Conservation (phyloP, 1,139 yeast genomes). For the Candida frijolesensis region DNA sequence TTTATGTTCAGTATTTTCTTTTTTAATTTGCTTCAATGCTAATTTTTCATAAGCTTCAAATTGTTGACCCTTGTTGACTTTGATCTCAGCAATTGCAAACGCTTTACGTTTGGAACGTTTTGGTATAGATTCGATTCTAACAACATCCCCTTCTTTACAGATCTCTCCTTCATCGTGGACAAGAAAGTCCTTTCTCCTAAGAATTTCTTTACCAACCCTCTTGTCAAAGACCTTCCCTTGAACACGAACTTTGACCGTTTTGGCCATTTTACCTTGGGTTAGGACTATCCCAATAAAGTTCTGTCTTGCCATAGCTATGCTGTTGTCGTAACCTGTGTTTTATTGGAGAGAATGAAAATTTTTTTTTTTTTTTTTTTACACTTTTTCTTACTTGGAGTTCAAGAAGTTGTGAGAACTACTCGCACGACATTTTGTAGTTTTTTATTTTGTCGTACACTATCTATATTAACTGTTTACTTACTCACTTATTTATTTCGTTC, state of each 20-base stretch:
- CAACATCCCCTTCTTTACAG: constrained; percentile 94
- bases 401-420: not conserved
- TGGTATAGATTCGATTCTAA: constrained; percentile 87
- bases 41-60: constrained; percentile 77
- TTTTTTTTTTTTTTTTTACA: constrained; percentile 3
- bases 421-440: not conserved
- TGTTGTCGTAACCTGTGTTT: not conserved
- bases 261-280: constrained; percentile 94
- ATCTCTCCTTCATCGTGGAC: constrained; percentile 94
- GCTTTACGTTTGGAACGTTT: constrained; percentile 81
- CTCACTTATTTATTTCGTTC: constrained; percentile 11
- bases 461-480: not conserved
- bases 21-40: constrained; percentile 65
- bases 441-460: not conserved
- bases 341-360: not conserved
- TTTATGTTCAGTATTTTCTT: constrained; percentile 60
- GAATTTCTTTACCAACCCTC: constrained; percentile 72
- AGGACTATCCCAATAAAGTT: constrained; percentile 90
- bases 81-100: constrained; percentile 93
- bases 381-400: not conserved
- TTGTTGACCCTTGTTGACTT: constrained; percentile 87
- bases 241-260: constrained; percentile 92
- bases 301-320: constrained; percentile 71
- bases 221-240: constrained; percentile 70
- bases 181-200: constrained; percentile 78